Evolutionary conservation across 2,329 filamentous ascomycete genomes (phyloP).

Genomic region (Fusarium sp.): DNA sequence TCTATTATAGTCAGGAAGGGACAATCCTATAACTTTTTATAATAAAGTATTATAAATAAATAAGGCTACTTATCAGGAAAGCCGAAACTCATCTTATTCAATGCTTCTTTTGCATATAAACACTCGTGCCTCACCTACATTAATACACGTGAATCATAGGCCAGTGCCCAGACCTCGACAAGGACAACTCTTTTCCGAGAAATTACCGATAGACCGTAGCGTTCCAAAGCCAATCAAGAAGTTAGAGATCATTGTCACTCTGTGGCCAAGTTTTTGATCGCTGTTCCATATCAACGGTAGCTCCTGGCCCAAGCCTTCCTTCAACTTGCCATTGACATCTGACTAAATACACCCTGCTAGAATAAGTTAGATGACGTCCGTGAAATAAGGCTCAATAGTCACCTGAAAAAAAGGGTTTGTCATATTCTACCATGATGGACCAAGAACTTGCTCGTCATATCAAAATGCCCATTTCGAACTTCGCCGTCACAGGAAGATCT

Average conservation of each 20-base stretch:
- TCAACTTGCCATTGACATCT: neutral
- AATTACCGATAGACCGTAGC: accelerated
- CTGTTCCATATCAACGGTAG: neutral
- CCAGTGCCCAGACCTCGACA: neutral
- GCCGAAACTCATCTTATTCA: neutral
- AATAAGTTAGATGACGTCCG: accelerated
- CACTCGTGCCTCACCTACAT: neutral
- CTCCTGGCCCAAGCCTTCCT: neutral
- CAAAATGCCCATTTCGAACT: neutral
- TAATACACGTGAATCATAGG: neutral
- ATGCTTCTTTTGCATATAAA: neutral
- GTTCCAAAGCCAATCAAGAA: neutral
- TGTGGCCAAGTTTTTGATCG: neutral
- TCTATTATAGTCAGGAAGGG: neutral
- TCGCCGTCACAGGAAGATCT: neutral
- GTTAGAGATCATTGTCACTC: neutral
- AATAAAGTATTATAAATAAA: neutral
- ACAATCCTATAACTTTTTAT: too few species aligned
- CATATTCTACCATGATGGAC: neutral
- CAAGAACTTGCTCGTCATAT: neutral
- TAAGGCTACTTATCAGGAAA: too few species aligned
- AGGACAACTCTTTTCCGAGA: neutral
- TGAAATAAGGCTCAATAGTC: neutral
- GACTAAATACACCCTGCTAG: neutral
- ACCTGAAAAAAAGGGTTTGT: neutral